Evolutionary conservation across 305 asterid species (phyloP), one percentile per base, ranked within the genome.

Genomic region (Fraxinus sp.): DNA sequence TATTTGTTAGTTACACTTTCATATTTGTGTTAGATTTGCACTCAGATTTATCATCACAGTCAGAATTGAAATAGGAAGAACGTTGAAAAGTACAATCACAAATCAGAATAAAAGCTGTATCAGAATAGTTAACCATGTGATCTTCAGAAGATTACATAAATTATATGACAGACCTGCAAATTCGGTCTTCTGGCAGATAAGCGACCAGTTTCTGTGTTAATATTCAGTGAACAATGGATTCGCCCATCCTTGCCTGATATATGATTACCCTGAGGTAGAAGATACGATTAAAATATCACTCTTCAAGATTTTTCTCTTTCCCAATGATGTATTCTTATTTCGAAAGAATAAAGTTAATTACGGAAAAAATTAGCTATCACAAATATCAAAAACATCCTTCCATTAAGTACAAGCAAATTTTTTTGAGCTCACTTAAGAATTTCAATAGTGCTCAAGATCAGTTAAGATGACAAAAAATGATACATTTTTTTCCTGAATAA

Each of bases 141-240:
- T 62, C 71, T 62, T 62, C 11, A 62, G 35, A 64, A 64, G 73
- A 64, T 64, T 26, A 6, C 4, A 30, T 4, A 26, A 8, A 30
- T 10, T 68, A 10, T 68, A 13, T 78, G 33, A 74, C 81, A 78
- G 80, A 97, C 99, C 99, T 97, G 99, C 88, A 97, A 91, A 93
- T 97, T 97, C 79, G 99, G 99, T 83, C 98, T 91, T 89, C 99
- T 89, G 44, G 98, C 98, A 86, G 99, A 97, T 80, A 97, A 88
- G 78, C 97, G 90, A 59, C 99, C 99, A 59, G 99, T 97, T 90
- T 97, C 99, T 6, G 99, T 97, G 90, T 97, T 97, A 80, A 97
- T 92, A 88, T 97, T 97, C 80, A 97, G 91, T 55, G 99, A 97
- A 85, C 98, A 95, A 88, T 97, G 99, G 81, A 97, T 89, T 83